Conservation (phyloP, 768 basidiomycete species). For the Boletus speciosus region DNA sequence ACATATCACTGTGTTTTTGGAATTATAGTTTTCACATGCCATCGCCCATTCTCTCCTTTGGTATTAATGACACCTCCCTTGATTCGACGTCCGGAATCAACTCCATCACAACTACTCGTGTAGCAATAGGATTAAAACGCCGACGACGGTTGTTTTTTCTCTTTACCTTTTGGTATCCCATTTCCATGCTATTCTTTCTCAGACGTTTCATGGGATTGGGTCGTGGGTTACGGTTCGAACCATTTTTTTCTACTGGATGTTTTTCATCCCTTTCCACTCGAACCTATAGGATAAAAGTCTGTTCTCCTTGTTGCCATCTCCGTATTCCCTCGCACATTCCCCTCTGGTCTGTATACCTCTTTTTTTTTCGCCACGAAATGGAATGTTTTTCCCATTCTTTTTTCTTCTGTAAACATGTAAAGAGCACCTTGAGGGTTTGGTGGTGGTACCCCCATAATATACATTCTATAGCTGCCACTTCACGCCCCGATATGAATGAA, state of each 20-base stretch:
- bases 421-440: too few species aligned
- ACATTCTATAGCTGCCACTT: too few species aligned
- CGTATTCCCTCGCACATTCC: too few species aligned
- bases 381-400: too few species aligned
- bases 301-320: too few species aligned
- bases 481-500: constrained; percentile 25
- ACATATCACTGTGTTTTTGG: constrained; percentile 4
- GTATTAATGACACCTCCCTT: constrained; percentile 4
- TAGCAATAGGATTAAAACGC: constrained; percentile 18
- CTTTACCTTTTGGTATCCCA: not conserved
- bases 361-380: too few species aligned
- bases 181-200: not conserved
- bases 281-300: not conserved
- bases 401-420: too few species aligned
- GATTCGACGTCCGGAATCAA: constrained; percentile 1
- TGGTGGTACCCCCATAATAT: too few species aligned
- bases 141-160: not conserved
- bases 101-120: constrained; percentile 1
- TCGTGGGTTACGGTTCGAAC: too few species aligned
- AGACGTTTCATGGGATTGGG: not conserved
- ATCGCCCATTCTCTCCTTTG: not conserved
- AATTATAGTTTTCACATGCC: constrained; percentile 8
- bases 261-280: too few species aligned
- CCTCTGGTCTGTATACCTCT: too few species aligned
- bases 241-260: too few species aligned